Conservation (phyloP, 805 yeast species). For the Yarrowia alimentaria region DNA sequence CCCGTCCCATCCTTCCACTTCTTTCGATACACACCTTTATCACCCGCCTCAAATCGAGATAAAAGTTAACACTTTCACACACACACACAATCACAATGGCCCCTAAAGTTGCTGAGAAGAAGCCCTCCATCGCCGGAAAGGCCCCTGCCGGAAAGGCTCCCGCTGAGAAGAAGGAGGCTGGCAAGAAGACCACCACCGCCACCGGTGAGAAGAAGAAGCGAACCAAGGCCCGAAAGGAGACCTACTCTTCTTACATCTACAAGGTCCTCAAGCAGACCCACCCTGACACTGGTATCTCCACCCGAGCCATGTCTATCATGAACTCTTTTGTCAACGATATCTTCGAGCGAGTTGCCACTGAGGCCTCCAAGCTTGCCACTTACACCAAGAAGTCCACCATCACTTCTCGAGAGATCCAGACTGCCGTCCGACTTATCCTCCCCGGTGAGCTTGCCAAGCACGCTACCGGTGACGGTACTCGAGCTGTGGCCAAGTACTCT, state of each 20-base stretch:
- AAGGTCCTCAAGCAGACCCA: constrained; percentile 98
- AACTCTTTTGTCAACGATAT: constrained; percentile 98
- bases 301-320: constrained; percentile 97
- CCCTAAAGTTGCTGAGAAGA: constrained; percentile 57
- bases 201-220: constrained; percentile 83
- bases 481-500: constrained; percentile 96
- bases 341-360: constrained; percentile 96
- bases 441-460: constrained; percentile 99
- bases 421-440: constrained; percentile 95
- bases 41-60: constrained; percentile 33
- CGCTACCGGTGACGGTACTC: constrained; percentile 98
- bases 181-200: constrained; percentile 83
- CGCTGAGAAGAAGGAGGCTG: constrained; percentile 89
- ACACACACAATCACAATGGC: constrained; percentile 40
- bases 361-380: constrained; percentile 97
- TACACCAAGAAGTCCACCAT: constrained; percentile 98
- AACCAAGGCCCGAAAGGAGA: constrained; percentile 94
- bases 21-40: constrained; percentile 34
- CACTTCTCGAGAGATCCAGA: constrained; percentile 97
- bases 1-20: constrained; percentile 29
- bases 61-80: constrained; percentile 35
- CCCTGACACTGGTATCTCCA: constrained; percentile 99
- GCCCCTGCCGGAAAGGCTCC: constrained; percentile 92
- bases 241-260: constrained; percentile 97
- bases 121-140: constrained; percentile 50